Evolutionary conservation across 108 stramenopile genomes (phyloP).

Genomic region (Conticribra weissflogii): DNA sequence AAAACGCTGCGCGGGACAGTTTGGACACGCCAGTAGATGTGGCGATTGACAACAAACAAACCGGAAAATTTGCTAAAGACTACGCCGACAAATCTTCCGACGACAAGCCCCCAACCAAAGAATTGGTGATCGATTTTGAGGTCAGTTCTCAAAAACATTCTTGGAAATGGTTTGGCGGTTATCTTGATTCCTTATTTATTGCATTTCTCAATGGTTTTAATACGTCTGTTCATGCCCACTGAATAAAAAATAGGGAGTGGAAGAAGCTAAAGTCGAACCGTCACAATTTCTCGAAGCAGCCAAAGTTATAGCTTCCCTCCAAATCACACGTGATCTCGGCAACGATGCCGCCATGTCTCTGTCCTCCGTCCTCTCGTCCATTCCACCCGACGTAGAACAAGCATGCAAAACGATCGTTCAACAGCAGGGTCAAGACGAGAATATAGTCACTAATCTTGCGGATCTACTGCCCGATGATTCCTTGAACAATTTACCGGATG

Average conservation of each 20-base stretch:
- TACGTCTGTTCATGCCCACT: too few relatives aligned
- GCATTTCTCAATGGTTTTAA: too few relatives aligned
- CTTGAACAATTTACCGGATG: constrained; percentile 58
- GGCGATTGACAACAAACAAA: too few relatives aligned
- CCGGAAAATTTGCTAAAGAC: too few relatives aligned
- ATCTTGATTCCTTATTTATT: too few relatives aligned
- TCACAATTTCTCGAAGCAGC: constrained; percentile 72
- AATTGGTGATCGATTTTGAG: constrained; percentile 56
- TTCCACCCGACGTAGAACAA: constrained; percentile 65
- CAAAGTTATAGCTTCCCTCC: constrained; percentile 77
- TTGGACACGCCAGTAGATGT: too few relatives aligned
- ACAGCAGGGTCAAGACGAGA: constrained; percentile 15
- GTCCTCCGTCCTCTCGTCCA: constrained; percentile 47
- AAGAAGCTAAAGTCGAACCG: constrained; percentile 59
- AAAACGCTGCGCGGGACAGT: too few relatives aligned
- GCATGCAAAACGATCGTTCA: constrained; percentile 32
- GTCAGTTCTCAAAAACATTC: constrained; percentile 25
- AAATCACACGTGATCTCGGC: constrained; percentile 83
- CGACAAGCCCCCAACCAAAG: too few relatives aligned
- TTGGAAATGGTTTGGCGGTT: not conserved
- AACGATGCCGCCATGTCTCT: constrained; percentile 74
- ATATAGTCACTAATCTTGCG: constrained; percentile 7
- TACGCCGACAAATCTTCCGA: too few relatives aligned
- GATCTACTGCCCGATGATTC: constrained; percentile 45
- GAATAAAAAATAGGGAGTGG: constrained; percentile 49